Conservation (phyloP, 768 basidiomycete species). For the Tubosaeta sp. region DNA sequence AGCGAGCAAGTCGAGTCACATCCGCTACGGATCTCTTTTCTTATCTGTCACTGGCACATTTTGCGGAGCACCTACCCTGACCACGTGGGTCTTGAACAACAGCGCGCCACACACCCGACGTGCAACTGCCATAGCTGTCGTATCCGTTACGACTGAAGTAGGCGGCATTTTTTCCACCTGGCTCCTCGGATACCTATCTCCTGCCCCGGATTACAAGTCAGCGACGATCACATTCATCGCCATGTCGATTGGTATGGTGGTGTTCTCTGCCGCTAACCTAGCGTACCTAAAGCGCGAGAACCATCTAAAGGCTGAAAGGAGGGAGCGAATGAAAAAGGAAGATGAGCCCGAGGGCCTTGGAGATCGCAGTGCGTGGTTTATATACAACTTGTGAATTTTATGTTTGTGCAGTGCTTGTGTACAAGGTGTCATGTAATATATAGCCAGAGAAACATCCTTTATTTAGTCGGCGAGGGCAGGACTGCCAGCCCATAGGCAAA, state of each 20-base stretch:
- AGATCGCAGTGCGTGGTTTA: constrained; percentile 54
- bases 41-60: constrained; percentile 50
- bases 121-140: constrained; percentile 54
- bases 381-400: constrained; percentile 39
- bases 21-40: constrained; percentile 58
- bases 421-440: not conserved
- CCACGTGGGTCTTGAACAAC: constrained; percentile 62
- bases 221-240: constrained; percentile 38
- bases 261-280: constrained; percentile 36
- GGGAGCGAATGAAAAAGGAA: constrained; percentile 27
- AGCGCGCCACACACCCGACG: constrained; percentile 52
- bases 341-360: constrained; percentile 43
- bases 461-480: not conserved
- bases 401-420: not conserved
- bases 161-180: constrained; percentile 61
- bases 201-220: constrained; percentile 44
- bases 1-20: constrained; percentile 14
- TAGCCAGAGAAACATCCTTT: too few relatives aligned
- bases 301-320: constrained; percentile 37
- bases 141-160: constrained; percentile 49
- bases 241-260: constrained; percentile 38
- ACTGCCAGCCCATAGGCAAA: too few relatives aligned
- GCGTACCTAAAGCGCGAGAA: constrained; percentile 42
- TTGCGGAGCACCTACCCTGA: constrained; percentile 46
- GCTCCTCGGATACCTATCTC: constrained; percentile 50